phyloP scores from a whole-genome alignment of 75 land plant species.

The Sequoia sempervirens region DNA sequence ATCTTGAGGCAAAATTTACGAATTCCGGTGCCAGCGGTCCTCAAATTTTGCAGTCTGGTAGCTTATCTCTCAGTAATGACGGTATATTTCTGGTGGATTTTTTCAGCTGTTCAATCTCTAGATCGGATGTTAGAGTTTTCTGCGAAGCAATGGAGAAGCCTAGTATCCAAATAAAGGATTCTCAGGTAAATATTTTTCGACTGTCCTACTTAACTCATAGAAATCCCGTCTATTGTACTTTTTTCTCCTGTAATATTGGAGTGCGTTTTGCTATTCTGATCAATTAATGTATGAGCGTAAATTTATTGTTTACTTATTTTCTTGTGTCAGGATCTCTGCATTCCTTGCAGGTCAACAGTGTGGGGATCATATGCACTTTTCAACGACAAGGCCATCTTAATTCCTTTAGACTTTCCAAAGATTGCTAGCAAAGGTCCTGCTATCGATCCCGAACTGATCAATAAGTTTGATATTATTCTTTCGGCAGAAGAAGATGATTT shows the following conservation, averaged over 20 bases:
- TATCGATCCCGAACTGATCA: slow-evolving; percentile 6
- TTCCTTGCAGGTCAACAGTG: slow-evolving; percentile 13
- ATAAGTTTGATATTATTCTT: slow-evolving; percentile 14
- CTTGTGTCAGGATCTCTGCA: background rate
- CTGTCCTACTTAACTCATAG: background rate
- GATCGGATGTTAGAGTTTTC: background rate
- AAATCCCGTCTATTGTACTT: background rate
- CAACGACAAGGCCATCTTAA: too few species aligned
- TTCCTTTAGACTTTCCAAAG: background rate
- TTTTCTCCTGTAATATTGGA: background rate
- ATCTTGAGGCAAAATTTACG: slow-evolving; percentile 5
- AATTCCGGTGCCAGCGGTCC: background rate
- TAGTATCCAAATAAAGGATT: background rate
- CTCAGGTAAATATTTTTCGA: background rate
- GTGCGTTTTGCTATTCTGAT: background rate
- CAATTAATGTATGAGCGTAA: background rate
- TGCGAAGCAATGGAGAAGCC: slow-evolving; percentile 19
- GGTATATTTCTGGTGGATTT: slow-evolving; percentile 15
- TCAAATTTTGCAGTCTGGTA: slow-evolving; percentile 13
- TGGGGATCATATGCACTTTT: slow-evolving; percentile 12
- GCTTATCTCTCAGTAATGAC: slow-evolving; percentile 14
- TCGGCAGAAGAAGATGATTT: background rate
- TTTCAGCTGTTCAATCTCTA: background rate
- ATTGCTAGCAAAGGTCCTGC: background rate
- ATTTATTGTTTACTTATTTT: too few species aligned